Evolutionary conservation across 306 rosid genomes (phyloP), one percentile per base, ranked within the genome.

Genomic region (Gynostemma pentaphyllum): DNA sequence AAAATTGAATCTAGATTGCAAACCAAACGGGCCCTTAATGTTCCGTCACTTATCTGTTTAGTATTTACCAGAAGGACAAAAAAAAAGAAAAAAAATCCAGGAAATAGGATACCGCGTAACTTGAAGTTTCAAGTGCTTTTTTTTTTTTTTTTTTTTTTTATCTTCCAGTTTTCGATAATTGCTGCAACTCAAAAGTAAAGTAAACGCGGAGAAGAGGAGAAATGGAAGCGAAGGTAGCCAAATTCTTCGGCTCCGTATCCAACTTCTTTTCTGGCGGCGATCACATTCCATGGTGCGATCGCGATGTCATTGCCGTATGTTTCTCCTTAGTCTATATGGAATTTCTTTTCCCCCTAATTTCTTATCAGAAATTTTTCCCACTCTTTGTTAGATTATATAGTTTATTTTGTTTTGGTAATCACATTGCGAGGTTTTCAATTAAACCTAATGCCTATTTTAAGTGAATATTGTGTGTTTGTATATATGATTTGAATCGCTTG

Each of bases 191-290:
- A 9, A 9, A 34, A 34, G 44, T 22, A 9, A 34, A 34, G 44
- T 22, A 11, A 5, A 4, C 21, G 28, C 16, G 4, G 11, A 5
- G 7, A 12, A 52, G 1, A 34, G 16, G 24, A 12, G 34, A 50
- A 34, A 75, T 89, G 59, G 97, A 82, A 72, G 87, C 79, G 0
- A 82, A 84, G 72, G 63, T 87, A 0, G 89, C 80, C 14, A 87
- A 75, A 54, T 78, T 87, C 34, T 74, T 87, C 10, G 85, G 75
- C 29, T 83, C 88, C 10, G 83, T 90, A 2, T 80, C 84, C 9
- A 75, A 49, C 62, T 90, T 90, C 90, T 87, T 90, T 79, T 76
- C 94, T 60, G 87, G 95, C 55, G 74, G 74, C 28, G 97, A 90
- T 39, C 74, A 71, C 8, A 78, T 90, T 2, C 95, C 97, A 9